Evolutionary conservation across 306 rosid species (phyloP).

Genomic region (Canavalia gladiata): DNA sequence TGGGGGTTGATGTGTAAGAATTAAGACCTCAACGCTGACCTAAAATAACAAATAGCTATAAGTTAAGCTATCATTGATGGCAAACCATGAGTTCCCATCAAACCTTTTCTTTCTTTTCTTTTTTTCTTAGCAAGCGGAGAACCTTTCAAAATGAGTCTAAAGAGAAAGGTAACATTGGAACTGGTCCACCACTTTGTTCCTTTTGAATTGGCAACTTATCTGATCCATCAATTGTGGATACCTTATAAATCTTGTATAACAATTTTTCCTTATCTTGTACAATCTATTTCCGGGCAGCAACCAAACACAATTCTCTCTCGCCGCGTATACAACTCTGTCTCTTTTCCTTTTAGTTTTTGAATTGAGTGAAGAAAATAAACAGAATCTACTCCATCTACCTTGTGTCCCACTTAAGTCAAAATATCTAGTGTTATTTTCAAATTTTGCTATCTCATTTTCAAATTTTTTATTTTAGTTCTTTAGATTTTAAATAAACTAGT

Average conservation of each 20-base stretch:
- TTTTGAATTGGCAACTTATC: constrained; percentile 51
- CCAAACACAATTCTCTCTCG: constrained; percentile 54
- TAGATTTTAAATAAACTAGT: too few relatives aligned
- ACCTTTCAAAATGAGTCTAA: constrained; percentile 54
- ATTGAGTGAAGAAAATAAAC: constrained; percentile 17
- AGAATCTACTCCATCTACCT: constrained; percentile 40
- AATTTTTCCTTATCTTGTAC: constrained; percentile 30
- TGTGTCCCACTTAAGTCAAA: constrained; percentile 47
- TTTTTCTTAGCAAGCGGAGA: constrained; percentile 36
- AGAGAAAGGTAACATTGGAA: constrained; percentile 35
- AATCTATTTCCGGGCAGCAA: constrained; percentile 33
- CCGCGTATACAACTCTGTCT: constrained; percentile 50
- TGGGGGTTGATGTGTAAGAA: constrained; percentile 46
- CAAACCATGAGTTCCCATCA: constrained; percentile 44
- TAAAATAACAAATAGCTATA: not conserved
- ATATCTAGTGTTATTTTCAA: not conserved
- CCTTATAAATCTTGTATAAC: constrained; percentile 43
- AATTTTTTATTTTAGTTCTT: too few relatives aligned
- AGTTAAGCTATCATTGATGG: constrained; percentile 52
- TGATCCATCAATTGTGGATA: constrained; percentile 66
- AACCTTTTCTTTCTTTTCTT: not conserved
- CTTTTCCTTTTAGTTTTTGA: not conserved
- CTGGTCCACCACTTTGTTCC: constrained; percentile 57
- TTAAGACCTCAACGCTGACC: constrained; percentile 53
- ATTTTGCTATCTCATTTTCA: too few relatives aligned